Percentiles rank a stretch among this genome's conserved stretches.
phyloP scores from a whole-genome alignment of 192 early-diverging fungal genomes.

The Coemansia brasiliensis region DNA sequence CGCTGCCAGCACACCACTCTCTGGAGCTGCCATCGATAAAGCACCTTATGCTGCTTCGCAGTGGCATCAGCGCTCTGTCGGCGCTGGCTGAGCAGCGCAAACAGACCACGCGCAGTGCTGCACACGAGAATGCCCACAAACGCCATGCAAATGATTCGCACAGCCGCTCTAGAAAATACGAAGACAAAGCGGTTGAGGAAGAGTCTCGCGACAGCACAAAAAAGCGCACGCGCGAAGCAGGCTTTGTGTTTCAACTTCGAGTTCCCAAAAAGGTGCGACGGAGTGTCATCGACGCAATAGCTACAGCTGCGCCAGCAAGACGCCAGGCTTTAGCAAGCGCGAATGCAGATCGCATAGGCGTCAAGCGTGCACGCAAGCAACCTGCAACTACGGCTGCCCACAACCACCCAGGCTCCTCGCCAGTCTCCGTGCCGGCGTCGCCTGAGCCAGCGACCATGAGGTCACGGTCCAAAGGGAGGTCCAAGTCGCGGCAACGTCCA shows the following conservation, averaged over 20 bases:
- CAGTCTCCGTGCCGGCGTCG: neutral
- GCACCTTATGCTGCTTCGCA: conserved; percentile 9
- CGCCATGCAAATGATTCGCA: conserved; percentile 4
- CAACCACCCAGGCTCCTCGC: neutral
- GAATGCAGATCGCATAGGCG: neutral
- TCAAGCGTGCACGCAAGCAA: conserved; percentile 27
- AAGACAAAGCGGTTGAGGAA: neutral
- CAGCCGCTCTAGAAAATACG: neutral
- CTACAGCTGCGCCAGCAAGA: conserved; percentile 3
- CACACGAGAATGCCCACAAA: neutral
- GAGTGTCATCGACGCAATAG: conserved; percentile 30
- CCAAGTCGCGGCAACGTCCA: neutral
- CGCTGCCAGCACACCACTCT: conserved; percentile 22
- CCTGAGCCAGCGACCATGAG: neutral
- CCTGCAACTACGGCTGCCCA: neutral
- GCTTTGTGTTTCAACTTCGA: conserved; percentile 25
- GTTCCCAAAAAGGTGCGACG: conserved; percentile 41
- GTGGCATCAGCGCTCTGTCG: conserved; percentile 6
- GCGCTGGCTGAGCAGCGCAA: conserved; percentile 7
- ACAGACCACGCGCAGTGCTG: neutral
- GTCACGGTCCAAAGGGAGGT: conserved; percentile 6
- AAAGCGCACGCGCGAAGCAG: conserved; percentile 17
- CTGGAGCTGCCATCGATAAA: conserved; percentile 15
- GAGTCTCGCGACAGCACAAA: neutral
- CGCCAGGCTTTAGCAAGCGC: conserved; percentile 6